Evolutionary conservation across 2,329 filamentous ascomycete species (phyloP).

Genomic region (Calonectria montana): DNA sequence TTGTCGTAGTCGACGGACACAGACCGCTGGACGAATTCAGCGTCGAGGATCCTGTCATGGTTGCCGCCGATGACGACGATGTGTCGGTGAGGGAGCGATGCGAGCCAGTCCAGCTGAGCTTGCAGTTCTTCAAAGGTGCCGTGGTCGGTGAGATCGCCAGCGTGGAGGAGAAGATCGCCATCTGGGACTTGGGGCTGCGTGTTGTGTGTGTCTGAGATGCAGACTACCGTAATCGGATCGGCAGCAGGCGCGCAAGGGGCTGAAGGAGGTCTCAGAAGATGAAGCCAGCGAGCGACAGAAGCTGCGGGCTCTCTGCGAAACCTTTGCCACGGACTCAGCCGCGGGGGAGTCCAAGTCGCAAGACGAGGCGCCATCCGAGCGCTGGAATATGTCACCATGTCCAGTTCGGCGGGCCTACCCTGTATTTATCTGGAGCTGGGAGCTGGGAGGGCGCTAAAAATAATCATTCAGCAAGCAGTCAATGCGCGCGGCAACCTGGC

Average conservation of each 20-base stretch:
- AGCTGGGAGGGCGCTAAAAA: neutral
- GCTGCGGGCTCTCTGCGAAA: slow-evolving; percentile 11
- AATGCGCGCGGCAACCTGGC: too few species aligned
- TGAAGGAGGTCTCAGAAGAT: neutral
- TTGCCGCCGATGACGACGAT: slow-evolving; percentile 25
- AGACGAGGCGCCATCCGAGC: neutral
- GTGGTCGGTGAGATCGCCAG: slow-evolving; percentile 24
- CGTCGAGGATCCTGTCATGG: slow-evolving; percentile 24
- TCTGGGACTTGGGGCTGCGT: slow-evolving; percentile 21
- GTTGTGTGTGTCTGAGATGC: slow-evolving; percentile 27
- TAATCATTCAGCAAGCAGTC: too few species aligned
- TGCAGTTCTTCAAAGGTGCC: slow-evolving; percentile 24
- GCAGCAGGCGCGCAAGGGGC: neutral
- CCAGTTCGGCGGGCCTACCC: neutral
- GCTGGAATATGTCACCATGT: neutral
- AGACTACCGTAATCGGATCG: neutral
- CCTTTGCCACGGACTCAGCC: slow-evolving; percentile 13
- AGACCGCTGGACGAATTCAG: slow-evolving; percentile 9
- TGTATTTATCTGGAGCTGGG: neutral
- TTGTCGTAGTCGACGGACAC: neutral
- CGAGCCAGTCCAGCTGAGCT: slow-evolving; percentile 21
- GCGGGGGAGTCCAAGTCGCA: neutral
- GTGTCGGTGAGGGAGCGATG: slow-evolving; percentile 8
- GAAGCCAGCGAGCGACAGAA: slow-evolving; percentile 17
- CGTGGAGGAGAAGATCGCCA: slow-evolving; percentile 25